Evolutionary conservation across 116 monocot species (phyloP), one percentile per base, ranked within the genome.

Genomic region (Thalassia testudinum): DNA sequence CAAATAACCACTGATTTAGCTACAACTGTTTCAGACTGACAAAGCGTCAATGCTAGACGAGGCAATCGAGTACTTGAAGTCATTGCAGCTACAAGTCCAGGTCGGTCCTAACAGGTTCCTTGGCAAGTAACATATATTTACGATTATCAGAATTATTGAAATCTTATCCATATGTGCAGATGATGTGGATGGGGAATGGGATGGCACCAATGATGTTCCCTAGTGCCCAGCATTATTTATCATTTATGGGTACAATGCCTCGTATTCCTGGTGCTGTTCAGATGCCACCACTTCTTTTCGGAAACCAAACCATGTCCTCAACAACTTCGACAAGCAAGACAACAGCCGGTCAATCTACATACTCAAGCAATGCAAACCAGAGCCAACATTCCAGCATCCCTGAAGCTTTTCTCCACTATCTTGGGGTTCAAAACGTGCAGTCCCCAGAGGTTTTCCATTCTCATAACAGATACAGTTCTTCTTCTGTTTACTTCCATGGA

Each of bases 11-110:
- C 37, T 24, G 23, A 54, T 28, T 54, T 29, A 43, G 1, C 8
- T 60, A 20, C 1, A 22, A 18, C 16, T 48, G 6, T 40, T n/a
- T 45, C 58, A 83, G 83, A 63, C 72, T 1, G 83, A 83, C 57
- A 87, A 82, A 70, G 87, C 82, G 44, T 87, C 87, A 10, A 86
- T 92, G 79, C 67, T 92, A 37, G 92, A 92, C 54, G 92, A 92
- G 59, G 79, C 79, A 20, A 92, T 87, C 23, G 78, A 82, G 68
- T 87, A 87, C 62, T 71, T 87, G 62, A 87, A 87, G 56, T 70
- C 87, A 12, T 75, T 87, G 12, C 87, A 82, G 52, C 24, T 78
- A 17, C 87, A 87, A 79, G 62, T 87, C 47, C 87, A 87, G 78
- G 87, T 81, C 4, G 3, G 37, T 47, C 30, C 30, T 30, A 5